Percentiles rank a stretch among this genome's conserved stretches.
Conservation (phyloP, 208 protist genomes). For the Strigomonas culicis region DNA sequence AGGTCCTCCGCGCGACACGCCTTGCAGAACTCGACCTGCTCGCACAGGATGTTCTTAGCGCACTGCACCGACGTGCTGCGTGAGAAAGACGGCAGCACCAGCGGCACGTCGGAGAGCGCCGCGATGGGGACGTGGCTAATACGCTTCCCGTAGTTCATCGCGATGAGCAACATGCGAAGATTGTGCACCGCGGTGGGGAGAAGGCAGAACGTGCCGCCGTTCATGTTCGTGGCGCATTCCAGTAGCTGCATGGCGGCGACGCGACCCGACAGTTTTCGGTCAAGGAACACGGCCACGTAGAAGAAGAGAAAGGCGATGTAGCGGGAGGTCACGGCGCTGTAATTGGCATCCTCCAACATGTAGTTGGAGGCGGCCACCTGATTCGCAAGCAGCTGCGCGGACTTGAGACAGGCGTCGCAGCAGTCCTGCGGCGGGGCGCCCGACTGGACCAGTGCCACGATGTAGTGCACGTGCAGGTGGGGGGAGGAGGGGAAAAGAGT, state of each 20-base stretch:
- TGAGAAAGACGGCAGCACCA: slow-evolving; percentile 20
- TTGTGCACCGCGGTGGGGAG: slow-evolving; percentile 67
- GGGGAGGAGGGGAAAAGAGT: slow-evolving; percentile 59
- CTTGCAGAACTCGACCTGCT: slow-evolving; percentile 18
- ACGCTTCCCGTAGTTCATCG: slow-evolving; percentile 3
- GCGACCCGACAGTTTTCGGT: slow-evolving; percentile 15
- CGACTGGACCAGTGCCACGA: slow-evolving; percentile 25
- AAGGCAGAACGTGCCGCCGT: slow-evolving; percentile 32
- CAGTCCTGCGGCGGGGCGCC: slow-evolving; percentile 12
- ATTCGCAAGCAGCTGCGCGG: slow-evolving; percentile 36
- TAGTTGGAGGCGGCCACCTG: slow-evolving; percentile 38
- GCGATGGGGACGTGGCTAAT: slow-evolving; percentile 48
- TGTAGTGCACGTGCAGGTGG: slow-evolving; percentile 45
- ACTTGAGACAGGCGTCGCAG: slow-evolving; percentile 33
- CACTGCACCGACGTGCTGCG: slow-evolving; percentile 24
- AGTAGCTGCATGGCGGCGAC: slow-evolving; percentile 20
- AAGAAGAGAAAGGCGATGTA: slow-evolving; percentile 53
- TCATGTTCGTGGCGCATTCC: slow-evolving; percentile 18
- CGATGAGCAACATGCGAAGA: slow-evolving; percentile 51
- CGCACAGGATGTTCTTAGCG: slow-evolving; percentile 30
- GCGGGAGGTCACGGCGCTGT: slow-evolving; percentile 34
- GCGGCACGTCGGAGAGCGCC: slow-evolving; percentile 54
- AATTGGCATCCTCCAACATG: slow-evolving; percentile 24
- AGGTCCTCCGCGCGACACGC: not conserved
- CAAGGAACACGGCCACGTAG: slow-evolving; percentile 36